A percentile compares a stretch with the other conserved stretches of the same genome.
Conservation (phyloP, 2,329 filamentous ascomycete species). For the Hirsutella thompsonii region DNA sequence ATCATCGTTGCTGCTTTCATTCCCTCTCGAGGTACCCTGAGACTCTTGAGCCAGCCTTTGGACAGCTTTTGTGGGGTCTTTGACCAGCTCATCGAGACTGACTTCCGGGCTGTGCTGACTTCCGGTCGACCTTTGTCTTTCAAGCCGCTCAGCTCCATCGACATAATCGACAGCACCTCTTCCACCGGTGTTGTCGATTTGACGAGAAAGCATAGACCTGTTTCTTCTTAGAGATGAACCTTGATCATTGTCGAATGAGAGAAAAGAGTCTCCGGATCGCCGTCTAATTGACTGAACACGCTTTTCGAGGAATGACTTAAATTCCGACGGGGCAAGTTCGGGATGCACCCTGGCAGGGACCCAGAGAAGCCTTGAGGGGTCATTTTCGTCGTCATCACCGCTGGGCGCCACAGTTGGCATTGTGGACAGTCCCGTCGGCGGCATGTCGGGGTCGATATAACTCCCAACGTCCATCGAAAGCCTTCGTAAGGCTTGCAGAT, state of each 20-base stretch:
- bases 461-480: constrained; percentile 92
- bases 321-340: constrained; percentile 87
- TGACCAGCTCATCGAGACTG: constrained; percentile 71
- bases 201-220: constrained; percentile 89
- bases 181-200: constrained; percentile 63
- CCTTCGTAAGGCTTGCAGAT: constrained; percentile 75
- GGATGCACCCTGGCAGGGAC: constrained; percentile 90
- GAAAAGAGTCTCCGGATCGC: constrained; percentile 59
- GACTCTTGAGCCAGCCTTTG: constrained; percentile 52
- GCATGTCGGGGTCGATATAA: constrained; percentile 58
- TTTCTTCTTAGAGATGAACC: constrained; percentile 62
- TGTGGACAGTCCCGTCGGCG: constrained; percentile 53
- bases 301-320: constrained; percentile 92
- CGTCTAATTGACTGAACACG: constrained; percentile 82
- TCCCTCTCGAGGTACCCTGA: constrained; percentile 28
- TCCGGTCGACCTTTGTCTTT: constrained; percentile 55
- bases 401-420: constrained; percentile 62
- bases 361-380: constrained; percentile 84
- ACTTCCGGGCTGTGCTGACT: constrained; percentile 42
- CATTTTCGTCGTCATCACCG: constrained; percentile 68
- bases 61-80: constrained; percentile 61
- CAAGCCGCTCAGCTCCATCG: constrained; percentile 72
- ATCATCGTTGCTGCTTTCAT: constrained; percentile 46
- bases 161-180: constrained; percentile 51
- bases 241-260: constrained; percentile 41